phyloP scores from a whole-genome alignment of 352 stramenopile species.

The Phytophthora multivora region DNA sequence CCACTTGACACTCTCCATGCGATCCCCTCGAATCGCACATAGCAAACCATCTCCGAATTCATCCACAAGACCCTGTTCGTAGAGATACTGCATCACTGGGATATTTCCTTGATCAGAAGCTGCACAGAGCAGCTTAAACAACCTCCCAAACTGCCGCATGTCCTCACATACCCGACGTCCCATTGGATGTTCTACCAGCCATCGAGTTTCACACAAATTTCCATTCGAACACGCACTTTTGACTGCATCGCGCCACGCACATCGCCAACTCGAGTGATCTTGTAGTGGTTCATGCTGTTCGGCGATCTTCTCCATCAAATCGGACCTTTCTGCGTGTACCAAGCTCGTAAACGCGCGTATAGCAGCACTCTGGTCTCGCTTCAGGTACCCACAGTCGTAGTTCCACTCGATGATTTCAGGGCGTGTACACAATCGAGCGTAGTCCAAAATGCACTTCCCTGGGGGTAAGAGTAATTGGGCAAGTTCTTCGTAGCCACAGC shows the following conservation, averaged over 20 bases:
- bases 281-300: neutral
- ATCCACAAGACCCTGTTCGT: slow-evolving; percentile 2
- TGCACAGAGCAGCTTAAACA: neutral
- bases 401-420: neutral
- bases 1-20: slow-evolving; percentile 9
- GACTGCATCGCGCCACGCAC: neutral
- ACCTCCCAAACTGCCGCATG: too few relatives aligned
- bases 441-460: neutral
- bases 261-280: neutral
- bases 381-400: neutral
- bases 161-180: neutral
- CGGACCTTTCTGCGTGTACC: neutral
- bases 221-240: neutral
- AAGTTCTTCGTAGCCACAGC: neutral
- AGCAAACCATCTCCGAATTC: slow-evolving; percentile 10
- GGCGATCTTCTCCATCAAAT: neutral
- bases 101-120: slow-evolving; percentile 4
- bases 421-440: neutral
- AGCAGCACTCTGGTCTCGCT: neutral
- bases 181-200: neutral
- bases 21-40: slow-evolving; percentile 5
- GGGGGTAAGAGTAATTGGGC: neutral
- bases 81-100: slow-evolving; percentile 12
- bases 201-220: neutral
- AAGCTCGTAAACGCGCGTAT: neutral